Evolutionary conservation across 176 grass and related monocot species (phyloP).

Genomic region (Zoysia pacifica): DNA sequence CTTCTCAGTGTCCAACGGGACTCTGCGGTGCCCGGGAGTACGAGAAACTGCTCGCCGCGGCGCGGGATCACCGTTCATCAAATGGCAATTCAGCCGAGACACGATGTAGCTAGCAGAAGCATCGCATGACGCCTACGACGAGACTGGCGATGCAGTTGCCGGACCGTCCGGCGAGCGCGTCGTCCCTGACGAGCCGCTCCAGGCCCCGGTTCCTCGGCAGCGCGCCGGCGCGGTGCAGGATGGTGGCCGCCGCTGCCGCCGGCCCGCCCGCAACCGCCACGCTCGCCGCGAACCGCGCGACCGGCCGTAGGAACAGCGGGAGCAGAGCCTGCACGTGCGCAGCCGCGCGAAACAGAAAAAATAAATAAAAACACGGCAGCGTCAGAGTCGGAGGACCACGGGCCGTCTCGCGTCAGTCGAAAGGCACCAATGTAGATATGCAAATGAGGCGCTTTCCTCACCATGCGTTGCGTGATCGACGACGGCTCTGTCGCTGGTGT

Average conservation of each 20-base stretch:
- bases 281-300: conserved; percentile 43
- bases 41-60: no score
- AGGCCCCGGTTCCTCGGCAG: conserved; percentile 65
- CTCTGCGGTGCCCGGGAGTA: no score
- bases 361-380: not conserved
- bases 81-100: not conserved
- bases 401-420: not conserved
- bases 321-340: conserved; percentile 41
- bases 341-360: not conserved
- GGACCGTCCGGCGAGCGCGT: conserved; percentile 4
- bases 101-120: conserved; percentile 38
- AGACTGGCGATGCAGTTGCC: conserved; percentile 52
- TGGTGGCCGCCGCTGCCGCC: conserved; percentile 48
- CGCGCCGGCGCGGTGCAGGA: conserved; percentile 59
- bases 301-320: conserved; percentile 49
- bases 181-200: conserved; percentile 56
- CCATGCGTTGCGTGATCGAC: not conserved
- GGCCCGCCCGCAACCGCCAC: conserved; percentile 42
- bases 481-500: not conserved
- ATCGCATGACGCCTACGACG: conserved; percentile 53
- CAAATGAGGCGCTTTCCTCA: not conserved
- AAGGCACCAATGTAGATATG: not conserved
- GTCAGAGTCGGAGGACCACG: not conserved
- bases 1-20: no score
- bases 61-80: no score